Evolutionary conservation across 352 stramenopile genomes (phyloP).

Genomic region (Pythium grandisporangium): DNA sequence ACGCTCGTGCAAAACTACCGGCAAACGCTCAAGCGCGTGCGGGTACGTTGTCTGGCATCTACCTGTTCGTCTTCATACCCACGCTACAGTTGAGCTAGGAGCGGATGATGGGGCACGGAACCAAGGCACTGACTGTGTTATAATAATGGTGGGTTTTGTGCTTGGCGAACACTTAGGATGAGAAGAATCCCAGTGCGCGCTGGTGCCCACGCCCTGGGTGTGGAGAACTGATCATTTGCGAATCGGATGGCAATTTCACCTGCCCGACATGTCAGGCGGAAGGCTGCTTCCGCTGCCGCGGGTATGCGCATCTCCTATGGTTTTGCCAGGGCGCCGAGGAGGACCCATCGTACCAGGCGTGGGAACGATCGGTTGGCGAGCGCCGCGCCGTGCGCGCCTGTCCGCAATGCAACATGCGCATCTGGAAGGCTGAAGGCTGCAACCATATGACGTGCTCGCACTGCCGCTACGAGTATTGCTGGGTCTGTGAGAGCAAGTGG

Average conservation of each 20-base stretch:
- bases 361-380: conserved; percentile 51
- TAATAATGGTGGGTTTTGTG: too few relatives aligned
- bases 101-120: too few relatives aligned
- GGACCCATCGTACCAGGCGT: conserved; percentile 45
- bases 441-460: conserved; percentile 72
- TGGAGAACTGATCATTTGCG: conserved; percentile 58
- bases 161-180: too few relatives aligned
- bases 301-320: conserved; percentile 45
- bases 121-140: too few relatives aligned
- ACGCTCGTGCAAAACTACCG: conserved; percentile 18
- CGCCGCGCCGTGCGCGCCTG: conserved; percentile 39
- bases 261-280: conserved; percentile 43
- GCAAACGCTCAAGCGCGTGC: conserved; percentile 35
- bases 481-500: conserved; percentile 51
- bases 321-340: conserved; percentile 25
- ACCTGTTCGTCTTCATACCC: too few relatives aligned
- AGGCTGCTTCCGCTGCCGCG: conserved; percentile 56
- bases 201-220: conserved; percentile 55
- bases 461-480: conserved; percentile 61
- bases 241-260: conserved; percentile 33
- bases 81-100: too few relatives aligned
- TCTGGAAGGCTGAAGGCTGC: conserved; percentile 70
- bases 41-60: conserved; percentile 18
- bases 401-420: conserved; percentile 53
- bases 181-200: conserved; percentile 62